Base-by-base conservation (phyloP, 2,329 filamentous ascomycete genomes). In the Paecilomyces sp. region DNA sequence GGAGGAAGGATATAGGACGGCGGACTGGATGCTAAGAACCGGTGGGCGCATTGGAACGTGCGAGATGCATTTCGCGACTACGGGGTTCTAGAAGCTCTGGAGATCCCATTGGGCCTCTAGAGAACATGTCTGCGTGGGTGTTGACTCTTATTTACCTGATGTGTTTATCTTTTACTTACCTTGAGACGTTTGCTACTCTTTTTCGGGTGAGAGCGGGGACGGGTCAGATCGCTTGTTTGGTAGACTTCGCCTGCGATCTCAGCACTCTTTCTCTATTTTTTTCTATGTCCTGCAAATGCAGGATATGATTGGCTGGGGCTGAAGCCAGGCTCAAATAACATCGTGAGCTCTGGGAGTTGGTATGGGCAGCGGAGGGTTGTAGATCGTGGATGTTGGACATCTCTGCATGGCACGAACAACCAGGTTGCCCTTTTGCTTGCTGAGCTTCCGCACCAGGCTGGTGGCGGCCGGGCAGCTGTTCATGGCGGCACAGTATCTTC, bases 381-480 rank as follows among this genome's bases (percentile, higher is more conserved):
- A 63, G 58, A 63, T 65, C 61, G 59, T 54, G 59, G 57, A 57
- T 62, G 65, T 74, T 71, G 67, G 70, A 74, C 70, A 73, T 62
- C 69, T 68, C 52, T 72, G 70, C 70, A 72, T 73, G 65, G 61
- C 60, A 63, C 61, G 60, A 64, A 64, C 57, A 63, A 68, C 63
- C 58, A 59, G 55, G 31, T 47, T 47, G n/a, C n/a, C 6, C 50
- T 53, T 53, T 53, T 53, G 13, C 24, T 28, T 53, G 22, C 25
- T 9, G 13, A 53, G n/a, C 51, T 53, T 59, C 55, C 30, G 31
- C 15, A 28, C 22, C 15, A 52, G 56, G 53, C 22, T 57, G 47
- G 18, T 53, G 28, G 47, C 56, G 30, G 51, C 58, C 60, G 57
- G 60, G 58, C 56, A 53, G 31, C 31, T 12, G 31, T 53, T 25